Conservation (phyloP, 2,329 filamentous ascomycete species). For the Colletotrichum cordylinicola region DNA sequence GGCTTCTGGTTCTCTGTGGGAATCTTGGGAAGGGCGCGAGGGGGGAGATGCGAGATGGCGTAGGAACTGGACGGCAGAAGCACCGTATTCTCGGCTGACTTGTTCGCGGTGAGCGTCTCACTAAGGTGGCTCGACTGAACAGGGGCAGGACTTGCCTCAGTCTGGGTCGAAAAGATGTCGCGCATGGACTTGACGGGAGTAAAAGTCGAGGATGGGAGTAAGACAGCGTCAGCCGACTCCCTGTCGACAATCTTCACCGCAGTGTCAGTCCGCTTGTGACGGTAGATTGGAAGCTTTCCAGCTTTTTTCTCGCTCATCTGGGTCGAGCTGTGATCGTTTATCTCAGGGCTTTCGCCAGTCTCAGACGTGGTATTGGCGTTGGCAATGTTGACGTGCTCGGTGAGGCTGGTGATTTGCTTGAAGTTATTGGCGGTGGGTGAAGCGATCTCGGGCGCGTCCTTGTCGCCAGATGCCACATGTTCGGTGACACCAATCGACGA, state of each 20-base stretch:
- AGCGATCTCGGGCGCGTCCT: not conserved
- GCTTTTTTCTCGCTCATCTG: not conserved
- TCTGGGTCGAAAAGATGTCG: not conserved
- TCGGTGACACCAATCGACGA: not conserved
- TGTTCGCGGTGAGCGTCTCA: not conserved
- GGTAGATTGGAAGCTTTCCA: not conserved
- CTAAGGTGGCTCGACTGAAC: not conserved
- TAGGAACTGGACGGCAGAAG: not conserved
- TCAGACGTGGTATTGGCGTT: not conserved
- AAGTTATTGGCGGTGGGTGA: not conserved
- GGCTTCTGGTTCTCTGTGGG: not conserved
- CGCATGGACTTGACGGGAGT: not conserved
- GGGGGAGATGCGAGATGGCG: not conserved
- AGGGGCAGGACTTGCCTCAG: not conserved
- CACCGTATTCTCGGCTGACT: not conserved
- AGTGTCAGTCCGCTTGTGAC: constrained; percentile 8
- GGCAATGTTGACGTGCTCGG: not conserved
- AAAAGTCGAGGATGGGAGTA: not conserved
- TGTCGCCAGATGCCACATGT: not conserved
- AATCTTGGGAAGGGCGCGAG: not conserved
- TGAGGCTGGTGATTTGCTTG: not conserved
- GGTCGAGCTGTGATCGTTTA: not conserved
- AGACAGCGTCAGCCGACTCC: not conserved
- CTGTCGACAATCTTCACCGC: constrained; percentile 3
- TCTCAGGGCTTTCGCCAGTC: not conserved